phyloP scores from a whole-genome alignment of 1,139 yeast species.

The Candida tunisiensis region DNA sequence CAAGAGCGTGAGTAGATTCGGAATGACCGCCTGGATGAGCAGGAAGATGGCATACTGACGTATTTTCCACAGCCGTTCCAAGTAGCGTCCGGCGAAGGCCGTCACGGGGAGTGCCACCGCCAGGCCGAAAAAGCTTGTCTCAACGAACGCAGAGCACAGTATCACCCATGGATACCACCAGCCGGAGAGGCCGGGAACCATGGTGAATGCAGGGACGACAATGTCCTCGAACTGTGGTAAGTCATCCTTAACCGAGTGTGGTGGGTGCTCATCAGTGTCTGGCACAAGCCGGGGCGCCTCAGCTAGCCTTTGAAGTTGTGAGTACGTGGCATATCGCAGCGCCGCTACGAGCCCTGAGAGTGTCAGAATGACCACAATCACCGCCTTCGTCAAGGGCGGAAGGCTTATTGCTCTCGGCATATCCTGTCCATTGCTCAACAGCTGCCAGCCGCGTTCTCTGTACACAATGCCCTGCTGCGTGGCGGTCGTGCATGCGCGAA shows the following conservation, averaged over 20 bases:
- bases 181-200: slow-evolving; percentile 47
- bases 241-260: not conserved
- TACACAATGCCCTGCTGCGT: not conserved
- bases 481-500: not conserved
- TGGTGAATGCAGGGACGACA: slow-evolving; percentile 44
- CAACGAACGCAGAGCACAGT: slow-evolving; percentile 57
- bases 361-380: not conserved
- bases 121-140: slow-evolving; percentile 36
- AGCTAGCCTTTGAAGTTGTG: not conserved
- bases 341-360: not conserved
- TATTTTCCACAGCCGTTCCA: slow-evolving; percentile 40
- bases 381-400: slow-evolving; percentile 1
- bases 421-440: not conserved
- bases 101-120: slow-evolving; percentile 32
- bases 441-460: not conserved
- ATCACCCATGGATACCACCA: slow-evolving; percentile 78
- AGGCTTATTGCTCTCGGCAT: not conserved
- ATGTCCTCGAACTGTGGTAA: slow-evolving; percentile 21
- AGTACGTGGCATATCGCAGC: not conserved
- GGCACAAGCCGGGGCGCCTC: not conserved
- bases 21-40: slow-evolving; percentile 36
- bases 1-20: slow-evolving; percentile 32
- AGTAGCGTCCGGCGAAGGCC: slow-evolving; percentile 34
- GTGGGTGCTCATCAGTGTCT: not conserved
- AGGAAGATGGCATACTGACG: slow-evolving; percentile 45